phyloP scores from a whole-genome alignment of 108 stramenopile species.

The Nitzschia putrida region DNA sequence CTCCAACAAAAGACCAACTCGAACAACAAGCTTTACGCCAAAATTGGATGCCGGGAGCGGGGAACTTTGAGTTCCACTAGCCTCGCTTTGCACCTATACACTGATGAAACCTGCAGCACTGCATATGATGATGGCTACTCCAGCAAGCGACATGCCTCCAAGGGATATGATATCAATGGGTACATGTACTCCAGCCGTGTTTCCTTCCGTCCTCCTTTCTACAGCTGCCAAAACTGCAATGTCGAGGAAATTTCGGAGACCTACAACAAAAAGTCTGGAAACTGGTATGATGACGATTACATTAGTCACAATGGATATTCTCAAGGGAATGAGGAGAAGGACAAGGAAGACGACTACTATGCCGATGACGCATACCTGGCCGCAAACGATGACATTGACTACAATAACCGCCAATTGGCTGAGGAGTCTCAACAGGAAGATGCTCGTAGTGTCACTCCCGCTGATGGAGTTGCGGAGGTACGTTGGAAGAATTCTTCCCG shows the following conservation, averaged over 20 bases:
- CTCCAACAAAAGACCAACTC: conserved; percentile 57
- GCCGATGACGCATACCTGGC: conserved; percentile 41
- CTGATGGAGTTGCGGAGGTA: conserved; percentile 22
- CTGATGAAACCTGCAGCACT: conserved; percentile 66
- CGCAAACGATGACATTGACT: conserved; percentile 52
- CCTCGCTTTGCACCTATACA: conserved; percentile 77
- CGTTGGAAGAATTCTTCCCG: not conserved
- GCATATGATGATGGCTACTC: conserved; percentile 60
- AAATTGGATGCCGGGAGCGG: conserved; percentile 84
- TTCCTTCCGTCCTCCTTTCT: conserved; percentile 83
- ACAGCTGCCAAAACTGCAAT: conserved; percentile 64
- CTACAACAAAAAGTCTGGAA: conserved; percentile 67
- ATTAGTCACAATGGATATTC: conserved; percentile 60
- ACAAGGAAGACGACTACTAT: conserved; percentile 43
- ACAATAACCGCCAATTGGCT: conserved; percentile 17
- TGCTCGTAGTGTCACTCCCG: not conserved
- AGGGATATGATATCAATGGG: conserved; percentile 74
- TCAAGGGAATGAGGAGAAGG: conserved; percentile 33
- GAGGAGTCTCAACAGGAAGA: not conserved
- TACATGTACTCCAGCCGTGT: conserved; percentile 57
- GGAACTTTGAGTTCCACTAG: conserved; percentile 84
- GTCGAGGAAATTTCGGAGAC: conserved; percentile 63
- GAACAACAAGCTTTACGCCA: conserved; percentile 66
- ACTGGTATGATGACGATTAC: conserved; percentile 87
- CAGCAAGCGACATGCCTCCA: conserved; percentile 36